phyloP scores from a whole-genome alignment of 106 monocot genomes.

The Dendrobium nobile region DNA sequence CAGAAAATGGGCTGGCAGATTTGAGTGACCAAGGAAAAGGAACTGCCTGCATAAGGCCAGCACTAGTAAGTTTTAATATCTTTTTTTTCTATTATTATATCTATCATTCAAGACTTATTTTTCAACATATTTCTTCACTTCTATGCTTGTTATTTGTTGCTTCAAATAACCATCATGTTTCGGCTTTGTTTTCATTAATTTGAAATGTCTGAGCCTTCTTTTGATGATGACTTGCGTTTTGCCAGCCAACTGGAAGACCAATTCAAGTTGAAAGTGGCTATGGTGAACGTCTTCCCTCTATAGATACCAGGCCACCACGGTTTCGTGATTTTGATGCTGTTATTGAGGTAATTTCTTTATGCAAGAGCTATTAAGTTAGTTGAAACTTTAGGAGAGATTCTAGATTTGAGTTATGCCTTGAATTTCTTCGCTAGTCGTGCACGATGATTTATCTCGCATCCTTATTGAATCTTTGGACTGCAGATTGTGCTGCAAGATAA shows the following conservation, averaged over 20 bases:
- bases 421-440: not conserved
- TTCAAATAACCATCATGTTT: not conserved
- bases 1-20: conserved; percentile 47
- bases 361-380: not conserved
- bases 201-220: not conserved
- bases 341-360: conserved; percentile 56
- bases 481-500: conserved; percentile 66
- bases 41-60: conserved; percentile 23
- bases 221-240: conserved; percentile 5
- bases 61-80: conserved; percentile 41
- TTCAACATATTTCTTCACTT: not conserved
- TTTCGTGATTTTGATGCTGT: conserved; percentile 75
- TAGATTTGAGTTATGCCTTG: not conserved
- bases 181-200: not conserved
- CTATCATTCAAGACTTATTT: not conserved
- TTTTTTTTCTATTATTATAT: not conserved
- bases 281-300: conserved; percentile 79
- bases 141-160: not conserved
- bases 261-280: conserved; percentile 84
- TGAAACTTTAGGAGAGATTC: not conserved
- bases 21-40: conserved; percentile 55
- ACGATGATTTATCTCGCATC: not conserved
- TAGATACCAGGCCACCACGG: conserved; percentile 77
- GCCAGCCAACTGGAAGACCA: conserved; percentile 78
- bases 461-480: conserved; percentile 2